phyloP scores from a whole-genome alignment of 306 rosid species.

The Lablab purpureus region DNA sequence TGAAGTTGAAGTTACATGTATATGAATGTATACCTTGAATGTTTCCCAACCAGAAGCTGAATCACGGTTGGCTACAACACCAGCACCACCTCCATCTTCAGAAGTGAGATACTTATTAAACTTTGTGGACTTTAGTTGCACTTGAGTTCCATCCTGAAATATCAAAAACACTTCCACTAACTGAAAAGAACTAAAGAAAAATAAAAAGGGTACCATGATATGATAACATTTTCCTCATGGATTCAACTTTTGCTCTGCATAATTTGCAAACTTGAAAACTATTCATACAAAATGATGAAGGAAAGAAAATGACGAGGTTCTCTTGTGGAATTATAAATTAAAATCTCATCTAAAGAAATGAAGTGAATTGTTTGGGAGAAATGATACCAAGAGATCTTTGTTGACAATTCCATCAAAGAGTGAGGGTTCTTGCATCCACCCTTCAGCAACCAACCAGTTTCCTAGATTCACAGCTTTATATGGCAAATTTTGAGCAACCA shows the following conservation, averaged over 20 bases:
- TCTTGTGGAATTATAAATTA: not conserved
- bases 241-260: not conserved
- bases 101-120: constrained; percentile 55
- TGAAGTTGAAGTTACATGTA: not conserved
- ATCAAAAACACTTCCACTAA: not conserved
- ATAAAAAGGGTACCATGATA: not conserved
- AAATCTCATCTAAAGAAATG: not conserved
- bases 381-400: constrained; percentile 68
- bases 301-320: no score
- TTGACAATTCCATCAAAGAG: constrained; percentile 62
- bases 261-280: no score
- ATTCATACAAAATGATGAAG: no score
- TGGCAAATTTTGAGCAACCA: constrained; percentile 52
- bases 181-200: not conserved
- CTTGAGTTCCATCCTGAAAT: constrained; percentile 68
- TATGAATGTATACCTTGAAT: constrained; percentile 44
- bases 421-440: constrained; percentile 72
- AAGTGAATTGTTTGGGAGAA: constrained; percentile 43
- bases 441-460: constrained; percentile 71
- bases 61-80: constrained; percentile 55
- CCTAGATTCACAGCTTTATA: constrained; percentile 73
- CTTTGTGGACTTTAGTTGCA: constrained; percentile 59
- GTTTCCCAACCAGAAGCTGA: constrained; percentile 69
- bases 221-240: not conserved
- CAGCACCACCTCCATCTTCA: constrained; percentile 60